A percentile compares a stretch with the other conserved stretches of the same genome.
Conservation (phyloP, 805 yeast genomes). For the Lipomyces sp. region DNA sequence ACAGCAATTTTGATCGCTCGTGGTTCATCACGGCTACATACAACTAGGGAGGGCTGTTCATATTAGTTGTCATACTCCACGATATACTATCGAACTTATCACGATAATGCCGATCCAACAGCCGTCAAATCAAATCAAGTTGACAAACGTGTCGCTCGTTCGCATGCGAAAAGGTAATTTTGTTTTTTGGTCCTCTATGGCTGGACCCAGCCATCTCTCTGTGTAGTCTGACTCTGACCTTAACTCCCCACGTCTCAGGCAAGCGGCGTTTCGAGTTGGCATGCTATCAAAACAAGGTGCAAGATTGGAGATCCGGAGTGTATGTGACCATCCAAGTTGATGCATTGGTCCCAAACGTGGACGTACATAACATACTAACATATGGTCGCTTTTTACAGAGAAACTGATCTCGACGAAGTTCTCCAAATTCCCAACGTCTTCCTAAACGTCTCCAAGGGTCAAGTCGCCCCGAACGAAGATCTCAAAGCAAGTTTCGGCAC, state of each 20-base stretch:
- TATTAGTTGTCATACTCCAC: too few relatives aligned
- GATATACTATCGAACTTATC: too few relatives aligned
- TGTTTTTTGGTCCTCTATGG: too few relatives aligned
- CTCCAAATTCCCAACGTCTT: constrained; percentile 95
- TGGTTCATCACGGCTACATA: too few relatives aligned
- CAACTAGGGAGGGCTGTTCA: too few relatives aligned
- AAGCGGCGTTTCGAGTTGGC: constrained; percentile 93
- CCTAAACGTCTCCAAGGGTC: constrained; percentile 90
- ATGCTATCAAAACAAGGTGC: constrained; percentile 95
- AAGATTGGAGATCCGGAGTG: constrained; percentile 85
- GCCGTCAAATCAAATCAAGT: constrained; percentile 84
- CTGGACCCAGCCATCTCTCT: not conserved
- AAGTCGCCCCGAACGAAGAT: constrained; percentile 87
- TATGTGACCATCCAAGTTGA: constrained; percentile 37
- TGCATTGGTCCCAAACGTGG: not conserved
- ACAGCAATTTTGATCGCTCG: too few relatives aligned
- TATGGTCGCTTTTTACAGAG: constrained; percentile 48
- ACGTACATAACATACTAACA: not conserved
- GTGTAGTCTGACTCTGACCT: not conserved
- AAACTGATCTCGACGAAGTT: constrained; percentile 93
- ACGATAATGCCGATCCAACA: constrained; percentile 73
- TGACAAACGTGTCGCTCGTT: constrained; percentile 93
- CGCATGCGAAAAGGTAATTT: constrained; percentile 75
- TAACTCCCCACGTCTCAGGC: constrained; percentile 33
- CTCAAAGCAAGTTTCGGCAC: constrained; percentile 73